These are phyloP conservation scores for Apiotrichum akiyoshidainum DNA, from an alignment of 1,284 basidiomycete species.

Conservation along the genomic window DNA sequence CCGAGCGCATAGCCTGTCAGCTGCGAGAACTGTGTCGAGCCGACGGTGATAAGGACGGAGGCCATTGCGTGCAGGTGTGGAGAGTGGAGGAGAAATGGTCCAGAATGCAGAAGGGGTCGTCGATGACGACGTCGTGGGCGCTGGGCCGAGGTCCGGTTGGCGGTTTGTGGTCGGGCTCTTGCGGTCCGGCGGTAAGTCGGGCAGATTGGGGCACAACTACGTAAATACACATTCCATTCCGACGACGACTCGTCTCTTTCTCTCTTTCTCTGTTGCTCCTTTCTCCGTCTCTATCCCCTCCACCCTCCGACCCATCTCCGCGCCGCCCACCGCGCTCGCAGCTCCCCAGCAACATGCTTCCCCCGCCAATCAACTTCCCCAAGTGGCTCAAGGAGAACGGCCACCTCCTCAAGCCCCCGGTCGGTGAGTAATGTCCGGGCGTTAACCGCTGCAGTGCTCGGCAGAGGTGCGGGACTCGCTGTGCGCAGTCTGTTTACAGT, in stretches of 20 bases:
- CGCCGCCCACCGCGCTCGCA: neutral
- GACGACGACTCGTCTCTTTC: neutral
- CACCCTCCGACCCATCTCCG: neutral
- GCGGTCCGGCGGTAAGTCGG: neutral
- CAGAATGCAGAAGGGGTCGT: neutral
- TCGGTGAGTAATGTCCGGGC: constrained; percentile 52
- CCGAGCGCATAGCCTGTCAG: constrained; percentile 67
- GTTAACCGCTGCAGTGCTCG: no score
- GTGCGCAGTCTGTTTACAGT: neutral
- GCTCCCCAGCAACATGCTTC: constrained; percentile 25
- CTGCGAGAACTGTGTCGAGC: constrained; percentile 77
- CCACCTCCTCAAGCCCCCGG: constrained; percentile 77
- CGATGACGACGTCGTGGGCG: neutral
- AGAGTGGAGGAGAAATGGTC: neutral
- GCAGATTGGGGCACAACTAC: neutral
- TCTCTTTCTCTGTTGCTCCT: neutral
- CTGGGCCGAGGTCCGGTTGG: neutral
- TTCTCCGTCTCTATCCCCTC: neutral
- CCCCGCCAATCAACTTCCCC: constrained; percentile 70
- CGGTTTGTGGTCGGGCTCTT: neutral
- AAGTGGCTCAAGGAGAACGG: constrained; percentile 78
- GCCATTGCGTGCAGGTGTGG: neutral
- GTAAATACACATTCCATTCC: neutral
- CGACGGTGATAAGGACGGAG: constrained; percentile 75
- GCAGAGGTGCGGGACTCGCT: neutral